Percentiles rank a stretch among this genome's conserved stretches.
phyloP scores from a whole-genome alignment of 2,329 filamentous ascomycete genomes.

The Xylariaceae sp. region DNA sequence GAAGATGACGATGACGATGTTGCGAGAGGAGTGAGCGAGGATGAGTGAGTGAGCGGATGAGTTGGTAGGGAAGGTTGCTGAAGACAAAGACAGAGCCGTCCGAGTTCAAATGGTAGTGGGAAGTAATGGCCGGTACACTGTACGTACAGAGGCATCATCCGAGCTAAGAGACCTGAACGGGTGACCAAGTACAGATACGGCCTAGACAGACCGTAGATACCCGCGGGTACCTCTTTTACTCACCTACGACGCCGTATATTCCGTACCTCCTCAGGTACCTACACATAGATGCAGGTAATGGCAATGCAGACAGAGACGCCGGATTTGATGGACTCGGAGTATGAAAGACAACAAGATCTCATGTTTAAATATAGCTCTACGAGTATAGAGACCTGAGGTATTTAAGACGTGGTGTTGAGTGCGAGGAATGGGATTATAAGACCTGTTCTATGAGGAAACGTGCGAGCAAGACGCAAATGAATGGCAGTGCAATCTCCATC shows the following conservation, averaged over 20 bases:
- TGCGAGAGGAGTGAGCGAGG: neutral
- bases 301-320: too few species aligned
- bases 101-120: neutral
- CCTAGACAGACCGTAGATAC: too few species aligned
- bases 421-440: neutral
- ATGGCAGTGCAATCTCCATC: neutral
- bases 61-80: too few species aligned
- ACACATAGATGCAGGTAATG: too few species aligned
- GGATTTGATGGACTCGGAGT: too few species aligned
- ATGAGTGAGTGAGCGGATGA: neutral
- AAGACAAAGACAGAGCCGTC: too few species aligned
- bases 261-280: too few species aligned
- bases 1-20: neutral
- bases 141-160: neutral
- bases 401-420: neutral
- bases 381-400: neutral
- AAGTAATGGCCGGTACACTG: neutral
- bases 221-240: too few species aligned
- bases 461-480: neutral
- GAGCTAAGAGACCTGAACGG: neutral
- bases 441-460: neutral
- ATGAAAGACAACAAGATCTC: too few species aligned
- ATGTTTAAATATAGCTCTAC: too few species aligned
- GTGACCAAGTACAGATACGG: too few species aligned
- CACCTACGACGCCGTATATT: too few species aligned